phyloP scores from a whole-genome alignment of 108 stramenopile genomes.

The Phaeodactylum tricornutum region DNA sequence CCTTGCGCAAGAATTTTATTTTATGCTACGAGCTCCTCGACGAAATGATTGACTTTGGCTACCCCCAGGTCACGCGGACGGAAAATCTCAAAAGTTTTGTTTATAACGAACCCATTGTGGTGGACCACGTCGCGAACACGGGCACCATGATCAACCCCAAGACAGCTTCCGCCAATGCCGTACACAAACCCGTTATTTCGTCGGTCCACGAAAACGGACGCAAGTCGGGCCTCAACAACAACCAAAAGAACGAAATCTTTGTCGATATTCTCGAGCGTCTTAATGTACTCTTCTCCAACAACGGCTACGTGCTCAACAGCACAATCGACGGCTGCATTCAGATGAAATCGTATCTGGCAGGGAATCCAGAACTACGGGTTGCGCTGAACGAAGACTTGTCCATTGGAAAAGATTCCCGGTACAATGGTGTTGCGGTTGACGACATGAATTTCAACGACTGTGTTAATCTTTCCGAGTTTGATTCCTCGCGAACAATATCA shows the following conservation, averaged over 20 bases:
- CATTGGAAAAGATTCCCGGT: conserved; percentile 74
- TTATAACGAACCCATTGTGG: conserved; percentile 97
- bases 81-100: conserved; percentile 95
- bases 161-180: conserved; percentile 90
- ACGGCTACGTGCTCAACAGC: conserved; percentile 96
- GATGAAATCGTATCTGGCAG: conserved; percentile 92
- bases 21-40: conserved; percentile 99
- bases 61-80: conserved; percentile 94
- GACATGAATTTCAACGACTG: conserved; percentile 99
- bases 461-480: conserved; percentile 94
- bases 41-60: conserved; percentile 98
- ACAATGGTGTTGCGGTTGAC: conserved; percentile 79
- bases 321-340: conserved; percentile 98
- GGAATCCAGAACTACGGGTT: conserved; percentile 95
- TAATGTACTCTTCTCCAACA: conserved; percentile 95
- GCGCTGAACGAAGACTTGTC: conserved; percentile 97
- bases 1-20: conserved; percentile 98
- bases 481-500: conserved; percentile 71
- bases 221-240: conserved; percentile 33
- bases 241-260: conserved; percentile 99
- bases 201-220: conserved; percentile 67
- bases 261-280: conserved; percentile 99
- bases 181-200: conserved; percentile 92
- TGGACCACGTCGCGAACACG: conserved; percentile 64
- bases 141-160: conserved; percentile 89